These are phyloP conservation scores for Citrus inodora DNA, from an alignment of 345 rosid species.

Conservation along the genomic window DNA sequence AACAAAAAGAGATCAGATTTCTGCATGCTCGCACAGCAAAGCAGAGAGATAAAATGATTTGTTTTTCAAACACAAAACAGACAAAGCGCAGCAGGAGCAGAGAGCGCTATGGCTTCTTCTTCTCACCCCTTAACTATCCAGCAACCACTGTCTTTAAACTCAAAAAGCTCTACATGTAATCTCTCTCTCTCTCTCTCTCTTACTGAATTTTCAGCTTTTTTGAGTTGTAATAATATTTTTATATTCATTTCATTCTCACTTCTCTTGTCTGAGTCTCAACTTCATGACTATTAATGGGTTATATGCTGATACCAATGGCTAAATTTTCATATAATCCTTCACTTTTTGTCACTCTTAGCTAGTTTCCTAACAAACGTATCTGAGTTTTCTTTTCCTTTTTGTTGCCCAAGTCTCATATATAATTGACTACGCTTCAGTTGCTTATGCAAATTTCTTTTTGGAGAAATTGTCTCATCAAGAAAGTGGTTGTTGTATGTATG, in stretches of 20 bases:
- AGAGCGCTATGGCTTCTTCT: constrained; percentile 21
- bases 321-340: neutral
- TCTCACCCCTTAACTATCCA: constrained; percentile 32
- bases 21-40: neutral
- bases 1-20: neutral
- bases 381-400: neutral
- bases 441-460: too few relatives aligned
- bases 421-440: too few relatives aligned
- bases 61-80: neutral
- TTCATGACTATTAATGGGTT: neutral
- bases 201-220: neutral
- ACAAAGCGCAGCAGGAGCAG: neutral
- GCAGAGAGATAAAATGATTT: neutral
- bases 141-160: constrained; percentile 20
- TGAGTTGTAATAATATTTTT: too few relatives aligned
- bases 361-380: neutral
- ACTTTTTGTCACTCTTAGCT: neutral
- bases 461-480: too few relatives aligned
- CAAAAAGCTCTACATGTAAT: constrained; percentile 29
- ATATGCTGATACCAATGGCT: neutral
- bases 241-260: neutral
- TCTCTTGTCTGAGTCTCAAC: neutral
- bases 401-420: neutral
- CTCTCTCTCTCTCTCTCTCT: constrained; percentile 14
- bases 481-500: too few relatives aligned